phyloP scores from a whole-genome alignment of 2,329 filamentous ascomycete species.

The Gnomoniopsis sp. region DNA sequence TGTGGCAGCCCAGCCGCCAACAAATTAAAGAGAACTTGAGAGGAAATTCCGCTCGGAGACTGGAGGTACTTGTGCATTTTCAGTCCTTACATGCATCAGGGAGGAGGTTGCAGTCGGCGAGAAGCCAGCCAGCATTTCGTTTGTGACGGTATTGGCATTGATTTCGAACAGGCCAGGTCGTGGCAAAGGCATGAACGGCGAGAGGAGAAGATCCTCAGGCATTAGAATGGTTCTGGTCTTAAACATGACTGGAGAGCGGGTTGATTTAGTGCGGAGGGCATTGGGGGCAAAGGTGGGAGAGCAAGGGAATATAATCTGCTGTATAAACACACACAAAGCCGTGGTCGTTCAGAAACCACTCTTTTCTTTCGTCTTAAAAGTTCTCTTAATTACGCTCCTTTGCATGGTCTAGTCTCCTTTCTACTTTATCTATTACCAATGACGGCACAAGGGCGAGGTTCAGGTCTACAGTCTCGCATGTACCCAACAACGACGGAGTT shows the following conservation, averaged over 20 bases:
- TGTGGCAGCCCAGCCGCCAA: not conserved
- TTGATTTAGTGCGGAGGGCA: not conserved
- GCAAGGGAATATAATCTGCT: slow-evolving; percentile 16
- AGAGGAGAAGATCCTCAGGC: not conserved
- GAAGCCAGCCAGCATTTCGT: not conserved
- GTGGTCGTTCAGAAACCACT: slow-evolving; percentile 15
- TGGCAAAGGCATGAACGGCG: not conserved
- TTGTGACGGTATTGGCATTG: not conserved
- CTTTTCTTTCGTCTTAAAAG: slow-evolving; percentile 2
- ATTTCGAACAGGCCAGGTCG: not conserved
- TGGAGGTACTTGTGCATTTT: not conserved
- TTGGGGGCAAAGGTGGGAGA: not conserved
- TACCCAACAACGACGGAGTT: no score
- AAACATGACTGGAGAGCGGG: not conserved
- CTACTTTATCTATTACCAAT: not conserved
- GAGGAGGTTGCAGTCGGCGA: not conserved
- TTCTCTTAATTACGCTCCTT: not conserved
- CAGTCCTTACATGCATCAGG: slow-evolving; percentile 1
- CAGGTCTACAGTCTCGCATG: no score
- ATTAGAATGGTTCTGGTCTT: not conserved
- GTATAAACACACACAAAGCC: slow-evolving; percentile 16
- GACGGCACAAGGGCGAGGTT: no score
- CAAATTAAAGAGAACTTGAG: not conserved
- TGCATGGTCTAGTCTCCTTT: not conserved
- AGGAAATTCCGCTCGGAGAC: not conserved